Evolutionary conservation across 2,329 filamentous ascomycete species (phyloP).

Genomic region (Clarireedia monteithiana): DNA sequence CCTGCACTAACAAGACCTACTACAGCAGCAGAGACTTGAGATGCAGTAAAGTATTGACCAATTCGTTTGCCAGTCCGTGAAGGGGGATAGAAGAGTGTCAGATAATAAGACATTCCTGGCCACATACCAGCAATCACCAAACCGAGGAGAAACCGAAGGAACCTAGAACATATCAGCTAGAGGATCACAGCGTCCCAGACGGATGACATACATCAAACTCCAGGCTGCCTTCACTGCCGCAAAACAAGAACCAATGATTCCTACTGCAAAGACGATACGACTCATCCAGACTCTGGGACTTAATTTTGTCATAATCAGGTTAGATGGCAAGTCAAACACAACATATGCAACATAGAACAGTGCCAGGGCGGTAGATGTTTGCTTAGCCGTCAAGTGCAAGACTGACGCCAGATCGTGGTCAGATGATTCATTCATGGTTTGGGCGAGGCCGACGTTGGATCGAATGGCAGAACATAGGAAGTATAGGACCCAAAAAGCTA

Average conservation of each 20-base stretch:
- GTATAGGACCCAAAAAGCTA: conserved; percentile 82
- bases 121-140: conserved; percentile 90
- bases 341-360: conserved; percentile 93
- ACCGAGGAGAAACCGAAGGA: conserved; percentile 78
- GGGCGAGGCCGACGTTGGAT: conserved; percentile 86
- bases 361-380: conserved; percentile 77
- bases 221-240: conserved; percentile 73
- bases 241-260: conserved; percentile 76
- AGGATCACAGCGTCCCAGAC: background rate
- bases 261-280: conserved; percentile 80
- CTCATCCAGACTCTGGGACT: conserved; percentile 89
- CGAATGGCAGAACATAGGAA: conserved; percentile 89
- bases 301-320: conserved; percentile 78
- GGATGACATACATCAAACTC: conserved; percentile 49
- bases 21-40: conserved; percentile 81
- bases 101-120: conserved; percentile 90
- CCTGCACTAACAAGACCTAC: conserved; percentile 85
- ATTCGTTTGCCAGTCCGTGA: conserved; percentile 81
- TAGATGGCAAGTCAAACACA: conserved; percentile 81
- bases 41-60: conserved; percentile 81
- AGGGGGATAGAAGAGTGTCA: conserved; percentile 87
- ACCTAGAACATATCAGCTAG: conserved; percentile 30
- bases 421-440: conserved; percentile 74
- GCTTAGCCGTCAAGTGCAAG: conserved; percentile 61
- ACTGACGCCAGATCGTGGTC: conserved; percentile 69